These are phyloP conservation scores for Phytopythium oedochilum DNA, from an alignment of 352 stramenopile genomes.

Conservation along the genomic window DNA sequence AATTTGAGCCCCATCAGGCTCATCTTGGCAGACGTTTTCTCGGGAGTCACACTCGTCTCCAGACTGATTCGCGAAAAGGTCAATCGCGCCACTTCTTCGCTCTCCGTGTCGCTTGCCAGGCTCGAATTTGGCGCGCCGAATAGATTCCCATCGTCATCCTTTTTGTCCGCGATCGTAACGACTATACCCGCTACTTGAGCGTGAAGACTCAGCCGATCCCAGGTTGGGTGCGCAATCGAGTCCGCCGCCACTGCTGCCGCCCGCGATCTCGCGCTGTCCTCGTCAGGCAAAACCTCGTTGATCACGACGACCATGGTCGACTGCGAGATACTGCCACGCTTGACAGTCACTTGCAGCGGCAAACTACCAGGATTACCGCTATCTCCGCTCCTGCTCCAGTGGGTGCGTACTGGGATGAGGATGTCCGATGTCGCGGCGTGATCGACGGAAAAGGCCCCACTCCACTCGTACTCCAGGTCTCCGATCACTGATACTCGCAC, in stretches of 20 bases:
- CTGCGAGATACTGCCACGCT: conserved; percentile 70
- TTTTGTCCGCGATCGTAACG: conserved; percentile 69
- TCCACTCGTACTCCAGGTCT: conserved; percentile 61
- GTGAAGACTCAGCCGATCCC: conserved; percentile 64
- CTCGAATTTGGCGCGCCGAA: conserved; percentile 1
- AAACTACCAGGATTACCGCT: too few species aligned
- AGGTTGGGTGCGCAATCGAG: conserved; percentile 21
- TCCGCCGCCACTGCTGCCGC: conserved; percentile 10
- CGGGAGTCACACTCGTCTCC: conserved; percentile 36
- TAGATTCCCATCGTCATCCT: conserved; percentile 5
- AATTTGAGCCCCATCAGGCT: conserved; percentile 73
- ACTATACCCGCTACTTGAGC: conserved; percentile 65
- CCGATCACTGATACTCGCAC: conserved; percentile 57
- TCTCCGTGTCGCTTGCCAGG: not conserved
- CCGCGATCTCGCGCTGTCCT: conserved; percentile 1
- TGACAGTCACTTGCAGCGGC: conserved; percentile 53
- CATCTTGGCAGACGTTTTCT: conserved; percentile 48
- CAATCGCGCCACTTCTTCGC: conserved; percentile 57
- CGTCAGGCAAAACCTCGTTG: conserved; percentile 20
- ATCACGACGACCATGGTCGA: conserved; percentile 70
- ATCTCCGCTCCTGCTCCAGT: conserved; percentile 8
- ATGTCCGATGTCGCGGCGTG: conserved; percentile 38
- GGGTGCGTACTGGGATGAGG: conserved; percentile 38
- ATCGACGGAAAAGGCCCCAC: conserved; percentile 46
- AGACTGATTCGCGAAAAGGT: conserved; percentile 63